Base-by-base conservation (phyloP, 2,329 filamentous ascomycete genomes). In the Madurella mycetomatis region DNA sequence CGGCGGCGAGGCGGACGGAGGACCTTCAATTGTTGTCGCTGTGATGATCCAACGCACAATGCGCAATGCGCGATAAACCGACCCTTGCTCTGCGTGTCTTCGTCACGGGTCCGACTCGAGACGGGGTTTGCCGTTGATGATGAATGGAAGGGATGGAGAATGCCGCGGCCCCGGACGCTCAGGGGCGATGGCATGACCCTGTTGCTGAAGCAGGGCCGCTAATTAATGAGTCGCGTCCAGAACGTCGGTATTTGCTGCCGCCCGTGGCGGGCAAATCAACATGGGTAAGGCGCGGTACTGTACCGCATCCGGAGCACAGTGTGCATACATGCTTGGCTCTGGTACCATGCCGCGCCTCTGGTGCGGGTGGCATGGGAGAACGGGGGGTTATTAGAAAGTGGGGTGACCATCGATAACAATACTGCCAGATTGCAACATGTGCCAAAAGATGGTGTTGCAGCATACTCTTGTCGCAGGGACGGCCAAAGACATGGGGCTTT, bases 121-220 rank as follows among this genome's bases (percentile, higher is more conserved):
- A 59, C 61, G 60, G 62, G 55, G 56, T 58, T 63, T 62, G 60
- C 62, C 62, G 62, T 47, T n/a, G 43, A 18, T 9, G 41, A 18
- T 31, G 34, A n/a, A 51, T 44, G 53, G 44, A 30, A 46, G 51
- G 49, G 55, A 63, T 61, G 57, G 58, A 63, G 60, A 60, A 58
- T 60, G 53, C 62, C 60, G 58, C 46, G 42, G 44, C 51, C 57
- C 49, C 49, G 46, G 58, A 42, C n/a, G 39, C 37, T 50, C 49
- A 55, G 57, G 42, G 45, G 56, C 41, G 43, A 53, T 56, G 47
- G 44, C 53, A 53, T 51, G 50, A 52, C 49, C 53, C 49, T 52
- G 43, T 25, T 44, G 56, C 53, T 50, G 40, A 51, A 19, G 12
- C 30, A 39, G 30, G 25, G 31, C 13, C 34, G 17, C 9, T 31